Percentiles rank a stretch among this genome's conserved stretches.
Evolutionary conservation across 495 filamentous ascomycete species (phyloP).

Genomic region (Usnea hakonensis): DNA sequence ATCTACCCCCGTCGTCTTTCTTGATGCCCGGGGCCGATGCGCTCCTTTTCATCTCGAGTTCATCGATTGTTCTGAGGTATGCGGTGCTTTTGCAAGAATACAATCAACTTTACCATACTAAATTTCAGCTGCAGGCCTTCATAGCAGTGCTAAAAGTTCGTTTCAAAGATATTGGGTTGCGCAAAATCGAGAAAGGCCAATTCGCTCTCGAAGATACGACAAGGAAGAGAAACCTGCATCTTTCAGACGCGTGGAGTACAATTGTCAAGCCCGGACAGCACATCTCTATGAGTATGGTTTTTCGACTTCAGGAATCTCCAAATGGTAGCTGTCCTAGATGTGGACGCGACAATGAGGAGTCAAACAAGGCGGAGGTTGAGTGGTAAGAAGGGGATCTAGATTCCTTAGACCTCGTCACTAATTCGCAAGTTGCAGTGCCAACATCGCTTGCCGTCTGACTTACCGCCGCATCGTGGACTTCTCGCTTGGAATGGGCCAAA

Average conservation of each 20-base stretch:
- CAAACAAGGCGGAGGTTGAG: not conserved
- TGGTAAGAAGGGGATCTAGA: not conserved
- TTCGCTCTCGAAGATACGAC: not conserved
- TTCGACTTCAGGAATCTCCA: not conserved
- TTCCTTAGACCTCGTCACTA: no score
- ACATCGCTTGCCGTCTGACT: not conserved
- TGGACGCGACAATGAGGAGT: not conserved
- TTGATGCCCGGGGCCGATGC: not conserved
- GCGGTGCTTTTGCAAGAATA: not conserved
- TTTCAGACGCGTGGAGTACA: not conserved
- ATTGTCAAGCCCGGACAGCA: not conserved
- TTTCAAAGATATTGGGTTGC: not conserved
- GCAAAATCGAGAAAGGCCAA: not conserved
- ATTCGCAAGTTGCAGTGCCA: not conserved
- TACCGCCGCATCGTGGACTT: not conserved
- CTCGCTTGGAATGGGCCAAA: not conserved
- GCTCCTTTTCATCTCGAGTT: slow-evolving; percentile 3
- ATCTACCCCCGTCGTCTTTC: not conserved
- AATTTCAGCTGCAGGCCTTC: not conserved
- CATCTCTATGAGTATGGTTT: not conserved
- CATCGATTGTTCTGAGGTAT: not conserved
- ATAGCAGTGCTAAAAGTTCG: not conserved
- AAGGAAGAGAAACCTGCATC: not conserved
- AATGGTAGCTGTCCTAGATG: not conserved
- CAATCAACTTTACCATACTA: not conserved